These are phyloP conservation scores for Sequoiadendron giganteum DNA, from an alignment of 75 land plant genomes.

Conservation along the genomic window DNA sequence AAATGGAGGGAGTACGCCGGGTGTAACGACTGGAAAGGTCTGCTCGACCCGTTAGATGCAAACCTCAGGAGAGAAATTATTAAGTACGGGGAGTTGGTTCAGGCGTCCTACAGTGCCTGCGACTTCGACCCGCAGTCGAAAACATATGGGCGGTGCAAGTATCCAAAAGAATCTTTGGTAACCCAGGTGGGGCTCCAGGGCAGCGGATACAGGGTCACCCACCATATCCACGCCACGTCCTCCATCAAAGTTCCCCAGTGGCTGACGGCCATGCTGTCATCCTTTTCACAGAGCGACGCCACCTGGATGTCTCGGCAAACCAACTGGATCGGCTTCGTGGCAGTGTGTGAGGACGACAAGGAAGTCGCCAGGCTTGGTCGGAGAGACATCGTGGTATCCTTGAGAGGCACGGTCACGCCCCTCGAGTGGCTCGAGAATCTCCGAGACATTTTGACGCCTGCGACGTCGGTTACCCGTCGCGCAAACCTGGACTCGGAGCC, in stretches of 20 bases:
- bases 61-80: slow-evolving; percentile 60
- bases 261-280: slow-evolving; percentile 16
- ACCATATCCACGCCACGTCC: slow-evolving; percentile 58
- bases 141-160: slow-evolving; percentile 1
- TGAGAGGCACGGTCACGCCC: slow-evolving; percentile 65
- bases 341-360: slow-evolving; percentile 38
- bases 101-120: slow-evolving; percentile 16
- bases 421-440: slow-evolving; percentile 64
- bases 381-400: slow-evolving; percentile 53
- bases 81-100: slow-evolving; percentile 61
- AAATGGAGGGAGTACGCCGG: slow-evolving; percentile 62
- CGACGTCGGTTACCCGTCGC: too few species aligned
- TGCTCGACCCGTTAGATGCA: slow-evolving; percentile 65
- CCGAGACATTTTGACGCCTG: slow-evolving; percentile 23
- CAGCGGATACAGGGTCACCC: slow-evolving; percentile 39
- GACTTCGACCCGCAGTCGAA: slow-evolving; percentile 6
- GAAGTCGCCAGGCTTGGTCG: slow-evolving; percentile 36
- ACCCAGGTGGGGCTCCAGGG: slow-evolving; percentile 33
- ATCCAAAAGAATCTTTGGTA: not conserved
- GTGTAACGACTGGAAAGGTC: slow-evolving; percentile 44
- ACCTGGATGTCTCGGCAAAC: slow-evolving; percentile 23
- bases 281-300: not conserved
- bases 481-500: slow-evolving; percentile 2
- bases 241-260: slow-evolving; percentile 43
- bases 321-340: slow-evolving; percentile 82